Evolutionary conservation across 2,329 filamentous ascomycete species (phyloP), one percentile per base, ranked within the genome.

Genomic region (Cadophora sp.): DNA sequence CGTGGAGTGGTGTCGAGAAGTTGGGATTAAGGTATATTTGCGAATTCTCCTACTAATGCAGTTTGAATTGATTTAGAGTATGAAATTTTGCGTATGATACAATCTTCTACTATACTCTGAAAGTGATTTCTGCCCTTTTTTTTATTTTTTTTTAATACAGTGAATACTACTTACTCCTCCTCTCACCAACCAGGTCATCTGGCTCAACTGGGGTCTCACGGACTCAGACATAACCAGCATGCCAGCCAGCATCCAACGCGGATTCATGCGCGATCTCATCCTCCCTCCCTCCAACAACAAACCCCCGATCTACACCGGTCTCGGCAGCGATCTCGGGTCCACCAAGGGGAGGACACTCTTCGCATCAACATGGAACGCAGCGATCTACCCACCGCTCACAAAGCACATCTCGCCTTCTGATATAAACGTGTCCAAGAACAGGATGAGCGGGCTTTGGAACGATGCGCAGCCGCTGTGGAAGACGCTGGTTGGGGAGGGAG

Each of bases 171-270:
- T 30, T 30, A n/a, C n/a, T n/a, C n/a, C n/a, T n/a, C 61, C 73
- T 8, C 36, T 39, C 8, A 39, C 36, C 8, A 39, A 39, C 36
- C 8, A 79, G 72, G 71, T 86, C 22, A 75, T 86, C 22, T 86
- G 84, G 83, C 78, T 86, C 51, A 87, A 85, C 71, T 89, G 85
- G 86, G 85, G 85, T 2, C 77, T 88, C 45, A 84, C 80, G 0
- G 81, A 85, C n/a, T 70, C 77, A 20, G 85, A 88, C 70, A 73
- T 88, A 16, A 72, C 73, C 3, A 74, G 68, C 3, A 83, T 88
- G 79, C 85, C 85, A 7, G 83, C 85, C 8, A 79, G 79, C 16
- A 78, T 84, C 4, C 73, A 81, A 62, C 76, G 82, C 14, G 80
- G 82, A 16, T 88, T 88, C 74, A 81, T 83, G 50, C 78, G 76